A percentile compares a stretch with the other conserved stretches of the same genome.
Conservation (phyloP, 176 grass and related monocot genomes). For the Oryza meridionalis region DNA sequence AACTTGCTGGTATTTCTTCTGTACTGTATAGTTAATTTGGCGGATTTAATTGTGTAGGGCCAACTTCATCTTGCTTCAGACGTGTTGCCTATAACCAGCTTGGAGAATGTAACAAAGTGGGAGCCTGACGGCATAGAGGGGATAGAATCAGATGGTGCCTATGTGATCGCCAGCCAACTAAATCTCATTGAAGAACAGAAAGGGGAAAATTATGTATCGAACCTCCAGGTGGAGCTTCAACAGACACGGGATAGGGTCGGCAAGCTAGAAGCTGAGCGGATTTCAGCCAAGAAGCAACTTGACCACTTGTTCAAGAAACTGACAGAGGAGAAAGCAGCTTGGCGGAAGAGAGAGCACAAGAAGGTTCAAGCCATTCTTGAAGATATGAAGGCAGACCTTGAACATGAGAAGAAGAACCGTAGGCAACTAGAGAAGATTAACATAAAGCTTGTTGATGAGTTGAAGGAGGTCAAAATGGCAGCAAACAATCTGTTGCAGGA, state of each 20-base stretch:
- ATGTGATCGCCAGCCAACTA: constrained; percentile 52
- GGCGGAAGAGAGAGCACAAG: constrained; percentile 87
- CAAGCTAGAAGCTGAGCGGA: constrained; percentile 63
- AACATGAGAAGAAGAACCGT: constrained; percentile 78
- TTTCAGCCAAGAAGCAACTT: constrained; percentile 86
- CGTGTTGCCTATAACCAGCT: constrained; percentile 34
- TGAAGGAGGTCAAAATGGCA: constrained; percentile 69
- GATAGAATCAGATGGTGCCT: constrained; percentile 57
- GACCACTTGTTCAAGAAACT: constrained; percentile 81
- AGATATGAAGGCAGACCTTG: constrained; percentile 80
- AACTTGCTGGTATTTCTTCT: constrained; percentile 8
- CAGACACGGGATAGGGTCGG: constrained; percentile 56
- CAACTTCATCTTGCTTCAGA: constrained; percentile 41
- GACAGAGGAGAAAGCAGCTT: constrained; percentile 76
- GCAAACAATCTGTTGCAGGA: constrained; percentile 76
- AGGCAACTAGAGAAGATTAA: constrained; percentile 74
- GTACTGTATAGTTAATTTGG: not conserved
- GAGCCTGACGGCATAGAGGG: constrained; percentile 53
- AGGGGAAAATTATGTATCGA: constrained; percentile 50
- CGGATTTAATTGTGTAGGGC: constrained; percentile 36
- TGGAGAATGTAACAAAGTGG: constrained; percentile 83
- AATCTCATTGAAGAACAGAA: constrained; percentile 63
- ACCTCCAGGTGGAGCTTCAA: constrained; percentile 70
- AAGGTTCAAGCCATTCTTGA: constrained; percentile 75
- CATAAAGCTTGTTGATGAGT: constrained; percentile 81